phyloP scores from a whole-genome alignment of 331 rosid genomes.

The Quercus lobata region DNA sequence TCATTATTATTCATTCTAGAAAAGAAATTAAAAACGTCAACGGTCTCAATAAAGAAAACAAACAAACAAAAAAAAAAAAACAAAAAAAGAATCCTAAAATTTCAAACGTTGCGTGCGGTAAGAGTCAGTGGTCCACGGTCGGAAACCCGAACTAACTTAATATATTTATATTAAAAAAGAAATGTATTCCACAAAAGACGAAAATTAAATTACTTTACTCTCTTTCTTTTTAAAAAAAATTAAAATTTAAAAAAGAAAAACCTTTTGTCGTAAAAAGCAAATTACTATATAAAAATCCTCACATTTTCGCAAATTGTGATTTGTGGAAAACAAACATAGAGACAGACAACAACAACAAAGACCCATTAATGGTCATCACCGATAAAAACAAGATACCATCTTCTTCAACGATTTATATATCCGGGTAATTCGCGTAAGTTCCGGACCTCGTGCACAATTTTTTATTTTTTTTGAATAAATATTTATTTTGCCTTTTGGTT shows the following conservation, averaged over 20 bases:
- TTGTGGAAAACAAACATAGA: slow-evolving; percentile 27
- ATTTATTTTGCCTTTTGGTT: neutral
- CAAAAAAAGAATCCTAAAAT: neutral
- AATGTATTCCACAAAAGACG: neutral
- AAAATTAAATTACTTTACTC: neutral
- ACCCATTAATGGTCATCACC: slow-evolving; percentile 32
- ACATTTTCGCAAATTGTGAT: slow-evolving; percentile 19
- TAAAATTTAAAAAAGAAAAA: neutral
- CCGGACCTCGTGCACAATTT: slow-evolving; percentile 29
- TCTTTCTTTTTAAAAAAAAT: too few relatives aligned
- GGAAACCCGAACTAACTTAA: slow-evolving; percentile 2
- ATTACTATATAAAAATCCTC: neutral
- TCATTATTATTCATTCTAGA: too few relatives aligned
- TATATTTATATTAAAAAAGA: too few relatives aligned
- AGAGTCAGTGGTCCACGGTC: slow-evolving; percentile 40
- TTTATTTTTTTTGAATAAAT: slow-evolving; percentile 1
- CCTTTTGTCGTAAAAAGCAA: neutral
- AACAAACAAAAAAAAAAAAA: neutral
- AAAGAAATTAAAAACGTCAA: neutral
- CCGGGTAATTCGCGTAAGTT: slow-evolving; percentile 35
- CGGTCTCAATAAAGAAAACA: neutral
- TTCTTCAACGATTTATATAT: slow-evolving; percentile 34
- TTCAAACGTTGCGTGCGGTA: slow-evolving; percentile 65
- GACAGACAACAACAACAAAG: slow-evolving; percentile 15
- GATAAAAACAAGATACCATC: slow-evolving; percentile 29